Evolutionary conservation across 1,284 basidiomycete species (phyloP).

Genomic region (Kwoniella shivajii): DNA sequence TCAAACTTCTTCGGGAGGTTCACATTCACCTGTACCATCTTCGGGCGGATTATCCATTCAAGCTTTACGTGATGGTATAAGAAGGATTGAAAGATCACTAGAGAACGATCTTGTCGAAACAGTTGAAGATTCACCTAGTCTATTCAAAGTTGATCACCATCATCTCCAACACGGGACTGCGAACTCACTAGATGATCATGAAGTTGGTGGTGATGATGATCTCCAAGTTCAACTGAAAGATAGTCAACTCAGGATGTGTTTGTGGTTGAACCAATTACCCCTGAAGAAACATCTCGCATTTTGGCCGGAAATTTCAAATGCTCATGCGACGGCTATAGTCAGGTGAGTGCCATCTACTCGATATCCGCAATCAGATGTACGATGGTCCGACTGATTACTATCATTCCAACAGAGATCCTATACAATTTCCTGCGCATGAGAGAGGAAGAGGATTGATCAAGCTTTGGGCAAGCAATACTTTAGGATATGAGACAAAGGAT

Average conservation of each 20-base stretch:
- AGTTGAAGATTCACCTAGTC: conserved; percentile 18
- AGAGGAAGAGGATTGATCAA: conserved; percentile 43
- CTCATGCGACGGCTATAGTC: conserved; percentile 47
- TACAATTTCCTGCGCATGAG: conserved; percentile 40
- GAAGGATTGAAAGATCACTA: conserved; percentile 37
- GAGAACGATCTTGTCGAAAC: conserved; percentile 41
- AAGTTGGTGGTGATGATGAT: conserved; percentile 13
- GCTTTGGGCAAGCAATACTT: conserved; percentile 36
- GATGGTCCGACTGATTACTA: not conserved
- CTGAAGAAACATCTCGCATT: conserved; percentile 43
- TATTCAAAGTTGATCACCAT: too few relatives aligned
- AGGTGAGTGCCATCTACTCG: conserved; percentile 29
- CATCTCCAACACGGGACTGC: not conserved
- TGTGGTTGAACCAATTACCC: conserved; percentile 42
- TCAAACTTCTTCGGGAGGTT: conserved; percentile 6
- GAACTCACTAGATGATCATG: not conserved
- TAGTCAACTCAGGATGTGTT: conserved; percentile 41
- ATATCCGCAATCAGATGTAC: not conserved
- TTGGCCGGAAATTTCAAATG: conserved; percentile 46
- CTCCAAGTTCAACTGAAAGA: conserved; percentile 35
- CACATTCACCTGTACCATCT: conserved; percentile 16
- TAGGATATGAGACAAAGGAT: conserved; percentile 4
- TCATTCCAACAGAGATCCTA: conserved; percentile 30
- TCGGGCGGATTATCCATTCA: conserved; percentile 36
- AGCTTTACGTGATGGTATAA: conserved; percentile 35